Conservation (phyloP, 495 filamentous ascomycete genomes). For the Usnea hakonensis region DNA sequence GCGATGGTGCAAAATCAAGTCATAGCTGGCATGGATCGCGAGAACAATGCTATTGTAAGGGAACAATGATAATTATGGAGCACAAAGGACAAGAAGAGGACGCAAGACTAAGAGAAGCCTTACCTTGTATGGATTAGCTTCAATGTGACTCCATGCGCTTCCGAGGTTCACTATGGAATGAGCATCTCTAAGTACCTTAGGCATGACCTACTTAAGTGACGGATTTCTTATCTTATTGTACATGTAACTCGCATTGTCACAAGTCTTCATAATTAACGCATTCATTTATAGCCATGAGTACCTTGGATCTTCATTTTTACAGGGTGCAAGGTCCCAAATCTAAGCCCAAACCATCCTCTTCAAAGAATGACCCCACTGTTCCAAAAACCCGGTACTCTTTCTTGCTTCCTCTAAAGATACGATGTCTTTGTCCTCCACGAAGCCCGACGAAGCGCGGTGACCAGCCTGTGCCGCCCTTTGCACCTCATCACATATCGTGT, state of each 20-base stretch:
- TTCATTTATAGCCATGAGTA: too few relatives aligned
- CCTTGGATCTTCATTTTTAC: background rate
- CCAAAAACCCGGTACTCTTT: constrained; percentile 77
- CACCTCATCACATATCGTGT: constrained; percentile 57
- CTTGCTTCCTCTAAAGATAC: constrained; percentile 76
- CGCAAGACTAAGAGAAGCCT: too few relatives aligned
- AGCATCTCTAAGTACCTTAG: too few relatives aligned
- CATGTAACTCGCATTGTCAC: too few relatives aligned
- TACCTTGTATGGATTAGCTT: too few relatives aligned
- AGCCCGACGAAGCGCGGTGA: constrained; percentile 22
- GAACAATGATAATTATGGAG: too few relatives aligned
- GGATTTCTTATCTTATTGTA: too few relatives aligned
- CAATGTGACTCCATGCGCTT: too few relatives aligned
- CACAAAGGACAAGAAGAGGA: background rate
- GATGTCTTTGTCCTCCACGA: constrained; percentile 66
- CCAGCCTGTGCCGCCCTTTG: constrained; percentile 37
- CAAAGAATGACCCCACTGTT: constrained; percentile 43
- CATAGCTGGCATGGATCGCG: background rate
- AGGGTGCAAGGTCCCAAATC: background rate
- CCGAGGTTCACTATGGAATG: too few relatives aligned
- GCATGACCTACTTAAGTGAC: too few relatives aligned
- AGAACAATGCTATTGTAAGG: background rate
- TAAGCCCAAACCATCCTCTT: constrained; percentile 15
- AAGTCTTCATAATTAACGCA: too few relatives aligned
- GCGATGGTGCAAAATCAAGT: background rate